Conservation (phyloP, 345 rosid species). For the Citrus glauca region DNA sequence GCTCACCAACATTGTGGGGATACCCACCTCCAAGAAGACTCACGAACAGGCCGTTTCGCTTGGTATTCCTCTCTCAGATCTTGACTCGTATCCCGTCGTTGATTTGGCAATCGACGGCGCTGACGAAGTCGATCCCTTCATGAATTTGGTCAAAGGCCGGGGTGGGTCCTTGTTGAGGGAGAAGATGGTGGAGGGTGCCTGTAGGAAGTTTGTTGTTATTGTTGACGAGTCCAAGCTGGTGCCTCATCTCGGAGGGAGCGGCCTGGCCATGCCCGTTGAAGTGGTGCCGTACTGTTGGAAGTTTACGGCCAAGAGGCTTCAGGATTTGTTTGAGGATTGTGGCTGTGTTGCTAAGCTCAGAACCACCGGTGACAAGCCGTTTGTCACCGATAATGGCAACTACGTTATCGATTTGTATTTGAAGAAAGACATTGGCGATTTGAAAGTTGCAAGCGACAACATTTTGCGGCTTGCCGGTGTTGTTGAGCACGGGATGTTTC, state of each 20-base stretch:
- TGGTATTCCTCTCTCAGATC: conserved; percentile 79
- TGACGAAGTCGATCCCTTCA: conserved; percentile 80
- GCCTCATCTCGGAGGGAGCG: conserved; percentile 62
- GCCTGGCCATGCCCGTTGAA: conserved; percentile 82
- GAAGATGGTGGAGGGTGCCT: conserved; percentile 90
- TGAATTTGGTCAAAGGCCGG: conserved; percentile 85
- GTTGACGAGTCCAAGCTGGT: conserved; percentile 74
- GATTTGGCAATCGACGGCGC: conserved; percentile 97
- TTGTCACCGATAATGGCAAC: conserved; percentile 83
- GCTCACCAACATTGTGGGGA: conserved; percentile 60
- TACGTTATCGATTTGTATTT: conserved; percentile 75
- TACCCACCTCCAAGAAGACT: conserved; percentile 82
- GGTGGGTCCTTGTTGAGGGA: conserved; percentile 91
- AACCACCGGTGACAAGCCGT: conserved; percentile 34
- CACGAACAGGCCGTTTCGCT: conserved; percentile 74
- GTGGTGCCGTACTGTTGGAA: conserved; percentile 83
- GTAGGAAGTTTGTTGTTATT: conserved; percentile 68
- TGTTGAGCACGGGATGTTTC: conserved; percentile 94
- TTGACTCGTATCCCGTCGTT: conserved; percentile 61
- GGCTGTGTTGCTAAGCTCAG: conserved; percentile 64
- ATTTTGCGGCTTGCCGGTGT: conserved; percentile 81
- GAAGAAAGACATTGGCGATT: conserved; percentile 74
- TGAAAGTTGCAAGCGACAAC: conserved; percentile 60
- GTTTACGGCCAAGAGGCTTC: conserved; percentile 55
- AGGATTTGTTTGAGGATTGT: conserved; percentile 43